phyloP scores from a whole-genome alignment of 768 basidiomycete species.

The Phaeolepiota aurea region DNA sequence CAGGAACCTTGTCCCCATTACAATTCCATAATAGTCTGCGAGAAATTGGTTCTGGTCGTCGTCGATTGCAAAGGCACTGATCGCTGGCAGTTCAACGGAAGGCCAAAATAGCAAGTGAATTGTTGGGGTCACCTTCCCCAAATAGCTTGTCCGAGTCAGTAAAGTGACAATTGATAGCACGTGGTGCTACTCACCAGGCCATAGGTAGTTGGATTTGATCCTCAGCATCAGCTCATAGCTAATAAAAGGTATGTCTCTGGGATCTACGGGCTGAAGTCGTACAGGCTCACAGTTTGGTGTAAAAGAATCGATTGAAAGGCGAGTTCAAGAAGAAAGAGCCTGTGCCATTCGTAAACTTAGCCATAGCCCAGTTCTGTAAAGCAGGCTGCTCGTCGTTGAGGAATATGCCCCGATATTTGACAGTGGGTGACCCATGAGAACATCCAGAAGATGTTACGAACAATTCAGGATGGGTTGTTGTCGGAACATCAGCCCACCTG shows the following conservation, averaged over 20 bases:
- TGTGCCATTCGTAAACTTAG: conserved; percentile 60
- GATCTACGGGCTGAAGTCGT: background rate
- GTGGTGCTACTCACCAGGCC: conserved; percentile 42
- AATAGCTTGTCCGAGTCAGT: conserved; percentile 19
- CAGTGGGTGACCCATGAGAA: conserved; percentile 54
- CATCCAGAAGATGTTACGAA: conserved; percentile 37
- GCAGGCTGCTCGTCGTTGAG: conserved; percentile 74
- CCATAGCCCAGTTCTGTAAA: conserved; percentile 62
- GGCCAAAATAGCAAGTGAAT: background rate
- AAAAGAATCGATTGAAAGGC: conserved; percentile 59
- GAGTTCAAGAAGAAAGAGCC: conserved; percentile 37
- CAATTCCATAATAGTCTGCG: conserved; percentile 59
- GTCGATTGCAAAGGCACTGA: conserved; percentile 47
- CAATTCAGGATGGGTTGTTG: conserved; percentile 37
- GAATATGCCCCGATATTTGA: conserved; percentile 68
- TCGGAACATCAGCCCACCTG: conserved; percentile 78
- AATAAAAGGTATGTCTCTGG: conserved; percentile 1
- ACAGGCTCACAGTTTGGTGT: conserved; percentile 35
- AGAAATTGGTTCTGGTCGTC: conserved; percentile 53
- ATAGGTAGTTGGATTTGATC: conserved; percentile 62
- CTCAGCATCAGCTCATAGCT: conserved; percentile 63
- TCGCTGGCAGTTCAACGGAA: background rate
- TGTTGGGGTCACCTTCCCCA: conserved; percentile 26
- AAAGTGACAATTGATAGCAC: background rate
- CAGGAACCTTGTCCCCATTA: conserved; percentile 57